Conservation (phyloP, 1,284 basidiomycete genomes). For the Puccinia horiana region DNA sequence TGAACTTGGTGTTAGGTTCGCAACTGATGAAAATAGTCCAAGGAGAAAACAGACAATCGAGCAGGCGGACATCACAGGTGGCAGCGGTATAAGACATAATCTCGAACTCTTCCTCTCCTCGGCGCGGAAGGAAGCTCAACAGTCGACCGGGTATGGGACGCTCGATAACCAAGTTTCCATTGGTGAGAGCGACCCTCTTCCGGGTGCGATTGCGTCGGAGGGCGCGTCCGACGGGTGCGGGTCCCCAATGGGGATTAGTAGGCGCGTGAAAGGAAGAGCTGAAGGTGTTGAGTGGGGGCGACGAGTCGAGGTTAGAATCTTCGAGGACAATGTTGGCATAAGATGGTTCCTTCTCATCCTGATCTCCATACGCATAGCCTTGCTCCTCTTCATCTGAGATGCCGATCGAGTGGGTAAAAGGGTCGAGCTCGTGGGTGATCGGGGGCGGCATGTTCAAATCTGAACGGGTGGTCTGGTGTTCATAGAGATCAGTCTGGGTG, state of each 20-base stretch:
- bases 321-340: slow-evolving; percentile 29
- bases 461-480: neutral
- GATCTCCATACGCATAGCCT: slow-evolving; percentile 2
- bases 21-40: neutral
- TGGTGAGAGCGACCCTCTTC: slow-evolving; percentile 63
- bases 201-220: slow-evolving; percentile 65
- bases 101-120: slow-evolving; percentile 79
- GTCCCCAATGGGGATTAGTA: slow-evolving; percentile 69
- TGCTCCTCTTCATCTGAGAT: slow-evolving; percentile 26
- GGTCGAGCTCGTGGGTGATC: slow-evolving; percentile 9
- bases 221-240: slow-evolving; percentile 76
- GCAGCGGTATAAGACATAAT: slow-evolving; percentile 79
- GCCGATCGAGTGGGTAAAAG: slow-evolving; percentile 15
- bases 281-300: neutral
- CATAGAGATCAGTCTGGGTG: neutral
- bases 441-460: neutral
- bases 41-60: slow-evolving; percentile 11
- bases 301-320: neutral
- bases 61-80: slow-evolving; percentile 68
- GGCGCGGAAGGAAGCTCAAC: slow-evolving; percentile 70
- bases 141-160: slow-evolving; percentile 80
- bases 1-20: neutral
- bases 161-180: slow-evolving; percentile 83
- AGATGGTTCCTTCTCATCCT: slow-evolving; percentile 26
- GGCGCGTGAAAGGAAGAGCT: neutral